Evolutionary conservation across 768 basidiomycete species (phyloP).

Genomic region (Chiua virens): DNA sequence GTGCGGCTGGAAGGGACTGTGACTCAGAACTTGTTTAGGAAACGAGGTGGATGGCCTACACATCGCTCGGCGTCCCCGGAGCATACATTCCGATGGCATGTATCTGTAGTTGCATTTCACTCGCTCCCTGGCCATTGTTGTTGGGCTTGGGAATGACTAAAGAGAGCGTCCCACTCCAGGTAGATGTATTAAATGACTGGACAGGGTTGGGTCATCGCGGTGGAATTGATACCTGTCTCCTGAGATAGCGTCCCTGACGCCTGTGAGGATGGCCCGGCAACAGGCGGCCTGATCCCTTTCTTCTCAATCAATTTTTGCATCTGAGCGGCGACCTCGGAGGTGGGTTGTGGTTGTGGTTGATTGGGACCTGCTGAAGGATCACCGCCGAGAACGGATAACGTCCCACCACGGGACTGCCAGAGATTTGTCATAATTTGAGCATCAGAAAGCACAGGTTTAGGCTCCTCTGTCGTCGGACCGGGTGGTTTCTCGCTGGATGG

Average conservation of each 20-base stretch:
- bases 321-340: conserved; percentile 35
- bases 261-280: conserved; percentile 14
- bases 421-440: conserved; percentile 28
- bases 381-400: background rate
- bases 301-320: conserved; percentile 53
- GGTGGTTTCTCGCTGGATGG: conserved; percentile 4
- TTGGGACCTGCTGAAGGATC: conserved; percentile 16
- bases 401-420: conserved; percentile 29
- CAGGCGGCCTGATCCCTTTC: conserved; percentile 33
- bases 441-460: conserved; percentile 18
- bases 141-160: conserved; percentile 39
- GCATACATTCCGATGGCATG: conserved; percentile 29
- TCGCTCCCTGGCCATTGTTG: conserved; percentile 32
- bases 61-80: conserved; percentile 25
- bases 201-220: background rate
- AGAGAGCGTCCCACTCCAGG: conserved; percentile 51
- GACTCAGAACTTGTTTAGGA: conserved; percentile 1
- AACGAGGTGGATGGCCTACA: conserved; percentile 33
- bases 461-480: conserved; percentile 17
- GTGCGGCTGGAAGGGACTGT: conserved; percentile 41
- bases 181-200: background rate
- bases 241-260: conserved; percentile 17
- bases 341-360: conserved; percentile 8
- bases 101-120: conserved; percentile 36
- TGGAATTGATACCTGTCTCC: conserved; percentile 4